A percentile compares a stretch with the other conserved stretches of the same genome.
These are phyloP conservation scores for Phyllosticta capitalensis DNA, from an alignment of 2,329 filamentous ascomycete species.

Conservation along the genomic window DNA sequence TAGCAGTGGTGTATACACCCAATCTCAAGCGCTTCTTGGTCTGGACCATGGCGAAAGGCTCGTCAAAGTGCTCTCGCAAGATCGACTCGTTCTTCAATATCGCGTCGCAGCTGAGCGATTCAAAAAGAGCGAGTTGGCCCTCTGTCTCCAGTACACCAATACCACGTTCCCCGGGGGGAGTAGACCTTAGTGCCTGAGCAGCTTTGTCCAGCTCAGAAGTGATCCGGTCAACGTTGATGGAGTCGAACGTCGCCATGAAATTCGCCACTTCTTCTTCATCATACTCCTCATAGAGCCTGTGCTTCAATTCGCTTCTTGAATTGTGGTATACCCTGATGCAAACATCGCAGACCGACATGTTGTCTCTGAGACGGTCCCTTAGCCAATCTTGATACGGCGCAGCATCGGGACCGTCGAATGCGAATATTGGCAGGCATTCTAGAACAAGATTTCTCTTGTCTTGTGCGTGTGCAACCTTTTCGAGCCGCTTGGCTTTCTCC, in stretches of 20 bases:
- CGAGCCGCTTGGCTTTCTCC: slow-evolving; percentile 20
- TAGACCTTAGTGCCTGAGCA: slow-evolving; percentile 29
- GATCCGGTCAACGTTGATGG: slow-evolving; percentile 38
- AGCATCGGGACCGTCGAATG: slow-evolving; percentile 40
- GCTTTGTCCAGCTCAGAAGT: slow-evolving; percentile 33
- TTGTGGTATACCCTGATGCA: slow-evolving; percentile 42
- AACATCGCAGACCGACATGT: slow-evolving; percentile 40
- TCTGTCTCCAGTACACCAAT: slow-evolving; percentile 44
- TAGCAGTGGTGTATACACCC: slow-evolving; percentile 65
- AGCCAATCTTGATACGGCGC: slow-evolving; percentile 32
- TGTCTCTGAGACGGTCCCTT: slow-evolving; percentile 27
- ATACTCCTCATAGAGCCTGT: slow-evolving; percentile 33
- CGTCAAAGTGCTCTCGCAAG: slow-evolving; percentile 58
- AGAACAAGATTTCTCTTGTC: slow-evolving; percentile 32
- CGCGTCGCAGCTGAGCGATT: slow-evolving; percentile 74
- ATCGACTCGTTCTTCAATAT: slow-evolving; percentile 54
- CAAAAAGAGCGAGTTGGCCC: slow-evolving; percentile 73
- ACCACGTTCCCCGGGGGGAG: slow-evolving; percentile 42
- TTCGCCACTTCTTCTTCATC: slow-evolving; percentile 34
- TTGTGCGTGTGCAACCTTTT: slow-evolving; percentile 29
- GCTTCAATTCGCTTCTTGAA: slow-evolving; percentile 31
- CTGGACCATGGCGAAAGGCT: slow-evolving; percentile 72
- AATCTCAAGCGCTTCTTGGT: slow-evolving; percentile 70
- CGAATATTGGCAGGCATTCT: slow-evolving; percentile 36
- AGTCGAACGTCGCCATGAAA: slow-evolving; percentile 37